phyloP scores from a whole-genome alignment of 179 eudicot genomes.

The Beta corolliflora region DNA sequence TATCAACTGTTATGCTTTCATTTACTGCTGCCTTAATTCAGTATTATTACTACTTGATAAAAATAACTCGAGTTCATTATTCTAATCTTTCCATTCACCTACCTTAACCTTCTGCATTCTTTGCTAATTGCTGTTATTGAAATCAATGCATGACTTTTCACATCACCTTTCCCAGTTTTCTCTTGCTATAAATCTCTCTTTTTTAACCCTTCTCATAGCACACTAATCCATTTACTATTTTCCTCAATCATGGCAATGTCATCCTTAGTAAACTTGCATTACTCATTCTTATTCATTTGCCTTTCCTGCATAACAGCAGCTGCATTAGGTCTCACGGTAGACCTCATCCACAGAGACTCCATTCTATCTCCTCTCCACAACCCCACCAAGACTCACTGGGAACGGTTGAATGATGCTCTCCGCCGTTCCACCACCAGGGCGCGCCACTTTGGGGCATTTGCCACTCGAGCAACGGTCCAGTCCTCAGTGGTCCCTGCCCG shows the following conservation, averaged over 20 bases:
- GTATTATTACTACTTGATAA: neutral
- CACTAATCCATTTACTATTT: neutral
- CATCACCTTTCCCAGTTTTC: neutral
- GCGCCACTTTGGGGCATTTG: constrained; percentile 5
- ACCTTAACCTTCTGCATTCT: constrained; percentile 14
- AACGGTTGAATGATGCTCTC: constrained; percentile 36
- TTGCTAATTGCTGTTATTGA: neutral
- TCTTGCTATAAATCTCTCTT: neutral
- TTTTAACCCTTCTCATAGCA: neutral
- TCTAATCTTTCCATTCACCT: neutral
- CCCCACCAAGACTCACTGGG: constrained; percentile 32
- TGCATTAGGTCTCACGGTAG: constrained; percentile 38
- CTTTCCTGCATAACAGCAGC: neutral
- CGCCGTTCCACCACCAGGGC: constrained; percentile 34
- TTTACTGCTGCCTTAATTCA: constrained; percentile 5
- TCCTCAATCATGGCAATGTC: constrained; percentile 15
- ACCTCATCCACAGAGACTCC: constrained; percentile 59
- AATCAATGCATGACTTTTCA: neutral
- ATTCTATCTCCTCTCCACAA: constrained; percentile 42
- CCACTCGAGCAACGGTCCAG: neutral
- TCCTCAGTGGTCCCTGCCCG: constrained; percentile 28
- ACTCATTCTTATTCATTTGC: constrained; percentile 16
- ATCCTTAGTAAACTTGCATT: neutral
- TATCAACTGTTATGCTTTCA: neutral
- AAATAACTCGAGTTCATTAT: neutral